phyloP scores from a whole-genome alignment of 1,139 yeast genomes.

The Scheffersomyces titani region DNA sequence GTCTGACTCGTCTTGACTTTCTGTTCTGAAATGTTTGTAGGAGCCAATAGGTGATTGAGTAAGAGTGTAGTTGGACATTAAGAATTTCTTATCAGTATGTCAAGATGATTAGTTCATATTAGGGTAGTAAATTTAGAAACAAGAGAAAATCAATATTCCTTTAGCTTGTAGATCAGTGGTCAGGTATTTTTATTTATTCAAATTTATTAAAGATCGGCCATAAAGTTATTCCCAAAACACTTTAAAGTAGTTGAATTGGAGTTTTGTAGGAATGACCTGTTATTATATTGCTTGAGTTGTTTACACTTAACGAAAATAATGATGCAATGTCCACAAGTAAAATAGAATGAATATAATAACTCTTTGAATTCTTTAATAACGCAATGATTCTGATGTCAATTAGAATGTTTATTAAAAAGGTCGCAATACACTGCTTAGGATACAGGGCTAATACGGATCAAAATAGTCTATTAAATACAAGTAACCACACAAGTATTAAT shows the following conservation, averaged over 20 bases:
- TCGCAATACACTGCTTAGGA: too few relatives aligned
- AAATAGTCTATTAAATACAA: too few relatives aligned
- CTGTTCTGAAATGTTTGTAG: not conserved
- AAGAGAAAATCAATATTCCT: not conserved
- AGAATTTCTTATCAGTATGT: not conserved
- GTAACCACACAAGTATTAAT: too few relatives aligned
- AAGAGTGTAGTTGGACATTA: not conserved
- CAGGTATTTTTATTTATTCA: not conserved
- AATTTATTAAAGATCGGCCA: not conserved
- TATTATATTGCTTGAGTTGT: not conserved
- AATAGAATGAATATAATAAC: too few relatives aligned
- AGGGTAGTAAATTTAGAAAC: not conserved
- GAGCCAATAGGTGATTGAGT: not conserved
- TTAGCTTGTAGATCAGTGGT: not conserved
- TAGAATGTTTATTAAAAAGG: too few relatives aligned
- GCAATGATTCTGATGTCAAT: too few relatives aligned
- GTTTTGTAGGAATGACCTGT: not conserved
- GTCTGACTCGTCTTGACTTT: not conserved
- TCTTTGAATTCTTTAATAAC: too few relatives aligned
- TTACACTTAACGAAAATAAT: too few relatives aligned
- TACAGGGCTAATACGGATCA: too few relatives aligned
- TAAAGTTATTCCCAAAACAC: not conserved
- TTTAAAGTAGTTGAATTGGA: not conserved
- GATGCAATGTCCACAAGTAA: too few relatives aligned
- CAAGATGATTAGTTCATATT: not conserved